Evolutionary conservation across 2,329 filamentous ascomycete genomes (phyloP), one percentile per base, ranked within the genome.

Genomic region (Penicillium brevicompactum): DNA sequence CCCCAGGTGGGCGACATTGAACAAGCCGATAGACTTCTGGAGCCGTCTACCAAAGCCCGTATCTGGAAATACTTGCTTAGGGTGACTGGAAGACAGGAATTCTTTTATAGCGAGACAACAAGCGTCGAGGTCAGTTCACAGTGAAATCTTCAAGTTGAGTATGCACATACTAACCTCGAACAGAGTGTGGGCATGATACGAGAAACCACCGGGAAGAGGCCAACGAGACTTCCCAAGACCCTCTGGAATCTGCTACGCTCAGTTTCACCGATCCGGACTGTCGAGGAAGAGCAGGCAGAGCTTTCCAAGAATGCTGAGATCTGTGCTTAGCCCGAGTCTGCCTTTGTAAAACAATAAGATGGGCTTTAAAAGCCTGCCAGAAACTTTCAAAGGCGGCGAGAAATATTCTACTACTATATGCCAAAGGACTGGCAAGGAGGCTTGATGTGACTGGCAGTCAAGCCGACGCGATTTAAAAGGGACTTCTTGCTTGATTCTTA

Each of bases 251-350:
- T 50, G 21, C 30, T 50, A 13, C 48, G 48, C 11, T 44, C 38
- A 22, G 32, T 11, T 27, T 34, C 40, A 34, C 38, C 5, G 2
- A 50, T 50, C 11, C 27, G 48, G 5, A 50, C 27, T 13, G 16
- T 22, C 9, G 24, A 21, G 40, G 48, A 50, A 32, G 48, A 50
- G 16, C 48, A 34, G 16, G 16, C n/a, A n/a, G 22, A 44, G 48
- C 48, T 34, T 34, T 50, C 34, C 24, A 21, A 24, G n/a, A 41
- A 49, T 49, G 38, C 47, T 21, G 13, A 49, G 47, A 34, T 43
- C 21, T 49, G 38, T 43, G 21, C n/a, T 13, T 31, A 14, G n/a
- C 47, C 47, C n/a, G 38, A 43, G 8, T 42, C 47, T 18, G 24
- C 16, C 47, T 49, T 49, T 32, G 27, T 27, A 11, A 42, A 34